These are phyloP conservation scores for Gaeumannomyces sp. DNA, from an alignment of 2,329 filamentous ascomycete genomes.

Conservation along the genomic window DNA sequence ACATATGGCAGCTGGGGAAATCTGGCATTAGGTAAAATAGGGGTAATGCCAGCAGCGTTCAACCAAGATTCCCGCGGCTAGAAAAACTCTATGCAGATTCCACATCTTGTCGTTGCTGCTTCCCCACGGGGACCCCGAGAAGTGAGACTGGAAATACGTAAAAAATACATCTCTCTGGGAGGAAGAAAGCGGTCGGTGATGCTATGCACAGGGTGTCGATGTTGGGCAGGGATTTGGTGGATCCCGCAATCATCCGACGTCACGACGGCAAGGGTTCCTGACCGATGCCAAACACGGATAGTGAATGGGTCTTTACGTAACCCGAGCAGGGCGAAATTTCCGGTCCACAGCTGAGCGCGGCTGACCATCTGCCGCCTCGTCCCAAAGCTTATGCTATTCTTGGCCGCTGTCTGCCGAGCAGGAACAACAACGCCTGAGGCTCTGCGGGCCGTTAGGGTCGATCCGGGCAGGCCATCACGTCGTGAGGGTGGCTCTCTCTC, in stretches of 20 bases:
- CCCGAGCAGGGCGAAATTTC: neutral
- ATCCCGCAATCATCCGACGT: neutral
- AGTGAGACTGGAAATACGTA: neutral
- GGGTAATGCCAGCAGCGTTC: neutral
- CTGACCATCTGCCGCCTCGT: neutral
- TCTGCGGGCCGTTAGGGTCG: neutral
- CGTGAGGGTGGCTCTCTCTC: neutral
- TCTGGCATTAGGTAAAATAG: neutral
- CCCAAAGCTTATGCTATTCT: neutral
- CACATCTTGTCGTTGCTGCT: neutral
- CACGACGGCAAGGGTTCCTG: neutral
- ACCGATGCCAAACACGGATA: neutral
- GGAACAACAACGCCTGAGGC: neutral
- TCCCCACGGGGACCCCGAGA: neutral
- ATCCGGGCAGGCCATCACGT: neutral
- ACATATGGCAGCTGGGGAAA: neutral
- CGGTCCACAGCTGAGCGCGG: neutral
- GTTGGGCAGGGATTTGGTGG: neutral
- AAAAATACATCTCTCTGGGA: neutral
- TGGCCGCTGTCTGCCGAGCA: neutral
- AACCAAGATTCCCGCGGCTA: neutral
- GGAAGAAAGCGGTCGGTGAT: neutral
- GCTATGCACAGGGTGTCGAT: neutral
- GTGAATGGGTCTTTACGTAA: neutral
- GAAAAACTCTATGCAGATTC: neutral